These are phyloP conservation scores for Penicillium cataractarum DNA, from an alignment of 495 filamentous ascomycete genomes.

Conservation along the genomic window DNA sequence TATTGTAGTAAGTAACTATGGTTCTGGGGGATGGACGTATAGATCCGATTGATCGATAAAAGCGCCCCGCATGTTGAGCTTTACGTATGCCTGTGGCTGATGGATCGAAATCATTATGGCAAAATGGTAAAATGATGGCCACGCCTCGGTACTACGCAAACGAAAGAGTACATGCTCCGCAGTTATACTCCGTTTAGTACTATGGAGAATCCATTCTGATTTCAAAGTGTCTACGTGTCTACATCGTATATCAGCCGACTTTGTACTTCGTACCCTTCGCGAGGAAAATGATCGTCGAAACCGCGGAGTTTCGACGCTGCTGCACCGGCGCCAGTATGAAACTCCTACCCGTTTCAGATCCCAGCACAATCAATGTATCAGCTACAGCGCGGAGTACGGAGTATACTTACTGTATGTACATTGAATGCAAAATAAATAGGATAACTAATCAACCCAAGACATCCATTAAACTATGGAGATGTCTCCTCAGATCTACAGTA, in stretches of 20 bases:
- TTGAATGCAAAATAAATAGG: neutral
- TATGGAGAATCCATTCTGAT: neutral
- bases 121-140: neutral
- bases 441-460: neutral
- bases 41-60: constrained; percentile 7
- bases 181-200: no score
- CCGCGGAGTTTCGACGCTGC: neutral
- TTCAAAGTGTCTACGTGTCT: neutral
- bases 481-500: neutral
- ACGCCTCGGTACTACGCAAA: neutral
- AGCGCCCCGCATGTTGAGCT: neutral
- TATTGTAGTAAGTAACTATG: neutral
- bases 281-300: neutral
- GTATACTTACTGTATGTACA: no score
- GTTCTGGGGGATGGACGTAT: neutral
- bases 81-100: constrained; percentile 5
- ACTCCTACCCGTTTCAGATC: neutral
- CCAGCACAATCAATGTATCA: neutral
- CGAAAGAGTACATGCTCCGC: no score
- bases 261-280: no score
- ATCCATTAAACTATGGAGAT: neutral
- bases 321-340: neutral
- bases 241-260: neutral
- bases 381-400: no score
- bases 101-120: neutral